These are phyloP conservation scores for Calonectria ilicicola DNA, from an alignment of 2,329 filamentous ascomycete genomes.

Conservation along the genomic window DNA sequence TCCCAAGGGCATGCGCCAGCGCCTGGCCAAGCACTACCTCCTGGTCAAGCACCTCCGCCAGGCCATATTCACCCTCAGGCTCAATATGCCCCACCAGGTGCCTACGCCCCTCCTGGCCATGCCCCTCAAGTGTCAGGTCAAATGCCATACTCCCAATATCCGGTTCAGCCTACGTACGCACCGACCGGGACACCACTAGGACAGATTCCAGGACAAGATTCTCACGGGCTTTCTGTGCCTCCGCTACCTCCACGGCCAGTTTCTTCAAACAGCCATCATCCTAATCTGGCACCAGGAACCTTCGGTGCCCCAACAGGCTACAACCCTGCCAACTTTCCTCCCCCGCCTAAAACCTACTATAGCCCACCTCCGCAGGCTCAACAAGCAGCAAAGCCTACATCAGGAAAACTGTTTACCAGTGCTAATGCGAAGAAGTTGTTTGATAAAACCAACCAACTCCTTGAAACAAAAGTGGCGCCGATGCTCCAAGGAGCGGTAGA, in stretches of 20 bases:
- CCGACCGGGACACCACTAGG: conserved; percentile 11
- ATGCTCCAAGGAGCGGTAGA: conserved; percentile 40
- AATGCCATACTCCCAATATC: conserved; percentile 27
- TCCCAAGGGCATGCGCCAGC: neutral
- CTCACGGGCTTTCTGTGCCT: conserved; percentile 34
- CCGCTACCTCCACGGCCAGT: conserved; percentile 45
- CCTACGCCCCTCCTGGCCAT: conserved; percentile 8
- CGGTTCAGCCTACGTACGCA: conserved; percentile 39
- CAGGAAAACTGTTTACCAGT: conserved; percentile 46
- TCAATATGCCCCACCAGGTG: neutral
- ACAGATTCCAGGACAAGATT: conserved; percentile 21
- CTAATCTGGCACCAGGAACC: conserved; percentile 21
- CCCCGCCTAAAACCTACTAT: conserved; percentile 48
- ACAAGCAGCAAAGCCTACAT: conserved; percentile 31
- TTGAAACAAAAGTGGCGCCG: conserved; percentile 49
- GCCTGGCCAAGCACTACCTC: conserved; percentile 11
- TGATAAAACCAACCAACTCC: conserved; percentile 49
- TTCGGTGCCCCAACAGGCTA: conserved; percentile 39
- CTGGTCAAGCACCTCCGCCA: neutral
- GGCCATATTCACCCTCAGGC: neutral
- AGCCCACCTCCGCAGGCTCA: conserved; percentile 37
- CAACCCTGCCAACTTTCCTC: conserved; percentile 44
- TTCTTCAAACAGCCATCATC: conserved; percentile 33
- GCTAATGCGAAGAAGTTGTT: conserved; percentile 50
- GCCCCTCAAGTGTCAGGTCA: conserved; percentile 26